Conservation (phyloP, 495 filamentous ascomycete genomes). For the Hypoxylon trugodes region DNA sequence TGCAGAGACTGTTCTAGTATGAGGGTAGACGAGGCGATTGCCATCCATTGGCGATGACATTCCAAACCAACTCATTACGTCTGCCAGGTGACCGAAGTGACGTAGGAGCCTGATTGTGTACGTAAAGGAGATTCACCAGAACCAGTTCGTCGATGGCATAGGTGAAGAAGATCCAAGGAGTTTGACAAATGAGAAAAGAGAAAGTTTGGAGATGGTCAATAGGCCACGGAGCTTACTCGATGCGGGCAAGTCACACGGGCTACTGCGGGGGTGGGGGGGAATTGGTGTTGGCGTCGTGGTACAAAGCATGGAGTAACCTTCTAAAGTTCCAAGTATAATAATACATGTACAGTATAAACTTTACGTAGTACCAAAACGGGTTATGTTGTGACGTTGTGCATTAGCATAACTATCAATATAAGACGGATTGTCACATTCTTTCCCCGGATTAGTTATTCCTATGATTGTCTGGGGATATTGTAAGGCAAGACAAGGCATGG, state of each 20-base stretch:
- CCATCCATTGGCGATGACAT: background rate
- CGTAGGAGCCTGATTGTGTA: conserved; percentile 8
- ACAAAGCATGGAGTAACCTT: conserved; percentile 2
- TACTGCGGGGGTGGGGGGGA: conserved; percentile 38
- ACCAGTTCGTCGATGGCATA: background rate
- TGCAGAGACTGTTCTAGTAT: conserved; percentile 19
- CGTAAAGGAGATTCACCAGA: conserved; percentile 15
- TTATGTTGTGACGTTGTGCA: conserved; percentile 1
- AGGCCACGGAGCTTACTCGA: conserved; percentile 8
- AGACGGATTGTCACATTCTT: background rate
- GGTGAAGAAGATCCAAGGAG: background rate
- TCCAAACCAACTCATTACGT: background rate
- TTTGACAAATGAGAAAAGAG: conserved; percentile 19
- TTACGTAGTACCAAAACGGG: conserved; percentile 20
- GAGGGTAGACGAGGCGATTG: background rate
- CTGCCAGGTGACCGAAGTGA: conserved; percentile 8
- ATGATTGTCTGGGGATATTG: too few relatives aligned
- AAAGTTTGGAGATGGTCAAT: background rate
- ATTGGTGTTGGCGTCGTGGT: conserved; percentile 29
- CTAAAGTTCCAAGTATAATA: too few relatives aligned
- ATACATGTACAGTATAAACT: conserved; percentile 1
- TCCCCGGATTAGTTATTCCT: background rate
- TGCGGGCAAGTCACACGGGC: conserved; percentile 29
- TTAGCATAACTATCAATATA: background rate
- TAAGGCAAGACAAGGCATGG: background rate